Evolutionary conservation across 169 alveolate species (phyloP).

Genomic region (Fabrea salina): DNA sequence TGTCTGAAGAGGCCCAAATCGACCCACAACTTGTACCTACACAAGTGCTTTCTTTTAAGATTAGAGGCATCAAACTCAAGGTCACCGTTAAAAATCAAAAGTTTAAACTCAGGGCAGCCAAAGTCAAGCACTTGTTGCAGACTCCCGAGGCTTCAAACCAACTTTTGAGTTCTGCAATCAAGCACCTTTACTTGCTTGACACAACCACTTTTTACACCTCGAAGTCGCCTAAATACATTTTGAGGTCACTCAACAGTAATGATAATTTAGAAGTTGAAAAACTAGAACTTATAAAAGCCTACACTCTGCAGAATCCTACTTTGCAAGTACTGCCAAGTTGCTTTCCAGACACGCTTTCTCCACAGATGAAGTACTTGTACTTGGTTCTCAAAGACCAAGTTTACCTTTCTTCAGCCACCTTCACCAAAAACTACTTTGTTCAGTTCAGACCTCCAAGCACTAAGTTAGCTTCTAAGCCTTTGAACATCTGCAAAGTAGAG

Average conservation of each 20-base stretch:
- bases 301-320: not conserved
- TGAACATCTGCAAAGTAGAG: no score
- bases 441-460: not conserved
- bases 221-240: not conserved
- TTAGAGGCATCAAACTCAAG: not conserved
- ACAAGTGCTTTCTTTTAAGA: not conserved
- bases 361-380: not conserved
- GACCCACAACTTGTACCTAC: not conserved
- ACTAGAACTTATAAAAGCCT: not conserved
- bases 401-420: not conserved
- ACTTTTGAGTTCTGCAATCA: not conserved
- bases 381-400: not conserved
- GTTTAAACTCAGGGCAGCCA: not conserved
- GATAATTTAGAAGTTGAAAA: not conserved
- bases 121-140: not conserved
- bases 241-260: not conserved
- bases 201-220: not conserved
- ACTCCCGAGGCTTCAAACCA: not conserved
- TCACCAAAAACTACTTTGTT: not conserved
- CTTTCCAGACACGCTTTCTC: slow-evolving; percentile 2
- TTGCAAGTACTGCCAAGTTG: not conserved
- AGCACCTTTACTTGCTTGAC: not conserved
- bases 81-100: not conserved
- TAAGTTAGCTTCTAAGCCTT: no score
- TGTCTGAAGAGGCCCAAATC: not conserved